A percentile compares a stretch with the other conserved stretches of the same genome.
Conservation (phyloP, 2,329 filamentous ascomycete species). For the Sclerotinia glacialis region DNA sequence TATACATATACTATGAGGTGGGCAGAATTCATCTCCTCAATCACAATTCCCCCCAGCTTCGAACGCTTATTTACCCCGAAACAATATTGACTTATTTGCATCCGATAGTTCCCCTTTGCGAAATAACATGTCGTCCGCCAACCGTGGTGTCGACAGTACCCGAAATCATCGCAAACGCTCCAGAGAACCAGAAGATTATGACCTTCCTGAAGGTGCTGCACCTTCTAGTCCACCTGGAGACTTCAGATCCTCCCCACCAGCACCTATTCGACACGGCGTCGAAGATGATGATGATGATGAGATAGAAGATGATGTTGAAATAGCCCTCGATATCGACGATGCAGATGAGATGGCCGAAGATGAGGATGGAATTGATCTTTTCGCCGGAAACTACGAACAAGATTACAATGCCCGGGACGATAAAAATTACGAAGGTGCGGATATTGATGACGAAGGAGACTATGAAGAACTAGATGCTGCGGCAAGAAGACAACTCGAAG, state of each 20-base stretch:
- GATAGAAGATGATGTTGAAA: slow-evolving; percentile 67
- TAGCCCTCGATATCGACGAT: slow-evolving; percentile 71
- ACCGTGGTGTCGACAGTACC: slow-evolving; percentile 60
- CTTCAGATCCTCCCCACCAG: slow-evolving; percentile 65
- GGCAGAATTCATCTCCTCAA: slow-evolving; percentile 10
- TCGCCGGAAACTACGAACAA: slow-evolving; percentile 68
- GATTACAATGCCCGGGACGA: slow-evolving; percentile 67
- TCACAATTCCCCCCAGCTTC: neutral
- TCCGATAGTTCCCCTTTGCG: slow-evolving; percentile 72
- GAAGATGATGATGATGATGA: slow-evolving; percentile 66
- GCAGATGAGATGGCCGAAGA: slow-evolving; percentile 81
- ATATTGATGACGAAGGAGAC: slow-evolving; percentile 75
- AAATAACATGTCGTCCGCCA: slow-evolving; percentile 77
- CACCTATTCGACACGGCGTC: slow-evolving; percentile 59
- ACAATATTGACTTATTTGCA: slow-evolving; percentile 35
- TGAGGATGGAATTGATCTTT: slow-evolving; percentile 75
- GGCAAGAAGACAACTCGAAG: slow-evolving; percentile 67
- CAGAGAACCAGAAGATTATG: slow-evolving; percentile 63
- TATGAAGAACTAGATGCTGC: slow-evolving; percentile 68
- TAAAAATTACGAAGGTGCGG: slow-evolving; percentile 67
- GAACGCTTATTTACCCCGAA: slow-evolving; percentile 18
- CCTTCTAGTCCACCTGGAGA: slow-evolving; percentile 53
- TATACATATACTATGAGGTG: slow-evolving; percentile 34
- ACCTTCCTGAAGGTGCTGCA: slow-evolving; percentile 50
- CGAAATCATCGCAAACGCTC: slow-evolving; percentile 59